Base-by-base conservation (phyloP, 2,329 filamentous ascomycete genomes). In the Alternaria sp. region DNA sequence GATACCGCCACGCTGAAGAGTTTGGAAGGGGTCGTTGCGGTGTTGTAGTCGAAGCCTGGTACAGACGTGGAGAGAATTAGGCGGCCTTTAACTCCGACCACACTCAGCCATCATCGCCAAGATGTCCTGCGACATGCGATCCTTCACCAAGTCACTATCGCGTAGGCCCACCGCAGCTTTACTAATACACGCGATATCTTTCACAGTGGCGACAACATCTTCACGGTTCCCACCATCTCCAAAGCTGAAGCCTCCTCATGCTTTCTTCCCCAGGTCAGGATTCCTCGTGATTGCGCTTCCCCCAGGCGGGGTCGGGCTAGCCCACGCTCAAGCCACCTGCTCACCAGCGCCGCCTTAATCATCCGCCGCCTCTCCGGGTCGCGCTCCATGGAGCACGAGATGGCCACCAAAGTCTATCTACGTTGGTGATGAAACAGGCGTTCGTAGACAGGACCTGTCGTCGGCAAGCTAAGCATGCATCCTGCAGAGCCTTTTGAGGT, bases 51-150 rank as follows among this genome's bases (percentile, higher is more conserved):
- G 36, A 47, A 46, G 44, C 24, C 43, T 22, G 54, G 42, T 56
- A 42, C 48, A 36, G 56, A 47, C 57, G 39, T 34, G 57, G 48
- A 55, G 56, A 67, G 60, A 57, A 57, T 63, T 59, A 62, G 55
- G 59, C 61, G 49, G 59, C 49, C 54, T 61, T 70, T 64, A 68
- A 69, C 60, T 69, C 66, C 66, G 63, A 62, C 54, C 38, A 61
- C 34, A 26, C 44, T 57, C 51, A 56, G 26, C 42, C 34, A 61
- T 53, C 28, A 42, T 44, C 34, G 62, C 62, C 62, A 64, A 64
- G 62, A 24, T 22, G 41, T 36, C 47, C 48, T 56, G 34, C 34
- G 48, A 36, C 30, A 26, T 52, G 61, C 44, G 39, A 51, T 43
- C 54, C n/a, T 30, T 16, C 61, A 60, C 34, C 58, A 48, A 38